Percentiles rank a stretch among this genome's conserved stretches.
Evolutionary conservation across 495 filamentous ascomycete genomes (phyloP).

Genomic region (Xylaria longipes): DNA sequence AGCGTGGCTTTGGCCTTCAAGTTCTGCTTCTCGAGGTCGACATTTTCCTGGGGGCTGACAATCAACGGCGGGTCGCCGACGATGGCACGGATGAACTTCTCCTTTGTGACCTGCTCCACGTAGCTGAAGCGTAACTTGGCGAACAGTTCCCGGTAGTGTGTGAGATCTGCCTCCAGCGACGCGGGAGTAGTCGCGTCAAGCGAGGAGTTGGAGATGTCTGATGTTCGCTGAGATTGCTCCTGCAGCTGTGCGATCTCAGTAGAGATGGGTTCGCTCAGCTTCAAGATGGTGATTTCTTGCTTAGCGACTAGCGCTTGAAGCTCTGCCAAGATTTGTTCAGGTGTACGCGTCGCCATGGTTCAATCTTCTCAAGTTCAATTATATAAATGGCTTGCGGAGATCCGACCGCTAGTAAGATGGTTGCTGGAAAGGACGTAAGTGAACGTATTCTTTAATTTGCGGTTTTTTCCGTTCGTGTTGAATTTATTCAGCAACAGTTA

Average conservation of each 20-base stretch:
- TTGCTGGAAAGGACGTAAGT: not conserved
- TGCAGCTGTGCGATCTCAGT: constrained; percentile 50
- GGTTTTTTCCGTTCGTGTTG: not conserved
- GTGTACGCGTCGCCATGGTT: constrained; percentile 32
- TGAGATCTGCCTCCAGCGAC: constrained; percentile 81
- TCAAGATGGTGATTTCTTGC: constrained; percentile 72
- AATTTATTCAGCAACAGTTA: not conserved
- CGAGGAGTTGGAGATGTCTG: constrained; percentile 70
- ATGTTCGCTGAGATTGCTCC: constrained; percentile 57
- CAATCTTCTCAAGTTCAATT: not conserved
- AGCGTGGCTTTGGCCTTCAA: constrained; percentile 74
- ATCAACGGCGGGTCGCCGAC: constrained; percentile 87
- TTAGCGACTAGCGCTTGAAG: constrained; percentile 52
- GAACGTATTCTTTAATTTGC: not conserved
- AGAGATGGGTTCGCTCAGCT: constrained; percentile 76
- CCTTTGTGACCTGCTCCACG: constrained; percentile 81
- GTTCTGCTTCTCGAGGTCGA: constrained; percentile 75
- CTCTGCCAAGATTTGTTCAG: constrained; percentile 44
- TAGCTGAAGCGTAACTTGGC: constrained; percentile 96
- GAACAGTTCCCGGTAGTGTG: constrained; percentile 93
- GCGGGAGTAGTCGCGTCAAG: constrained; percentile 74
- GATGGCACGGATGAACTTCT: constrained; percentile 77
- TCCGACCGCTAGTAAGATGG: not conserved
- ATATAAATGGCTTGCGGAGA: not conserved
- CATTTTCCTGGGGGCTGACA: constrained; percentile 81